These are phyloP conservation scores for Microdochium bolleyi DNA, from an alignment of 2,329 filamentous ascomycete species.

Conservation along the genomic window DNA sequence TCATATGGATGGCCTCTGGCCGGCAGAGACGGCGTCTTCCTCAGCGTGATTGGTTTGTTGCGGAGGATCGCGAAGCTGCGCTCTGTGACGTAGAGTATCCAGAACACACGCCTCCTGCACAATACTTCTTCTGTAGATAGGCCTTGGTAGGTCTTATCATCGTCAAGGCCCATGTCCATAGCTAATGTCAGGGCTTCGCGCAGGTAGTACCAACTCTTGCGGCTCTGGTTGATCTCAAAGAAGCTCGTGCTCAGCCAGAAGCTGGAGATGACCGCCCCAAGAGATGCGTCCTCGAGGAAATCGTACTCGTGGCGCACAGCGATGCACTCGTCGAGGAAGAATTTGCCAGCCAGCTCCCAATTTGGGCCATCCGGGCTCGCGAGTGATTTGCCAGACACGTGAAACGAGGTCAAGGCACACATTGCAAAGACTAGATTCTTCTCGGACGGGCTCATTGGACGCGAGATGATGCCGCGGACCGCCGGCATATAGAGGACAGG, in stretches of 20 bases:
- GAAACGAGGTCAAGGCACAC: slow-evolving; percentile 45
- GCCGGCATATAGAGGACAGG: slow-evolving; percentile 51
- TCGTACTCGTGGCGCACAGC: slow-evolving; percentile 47
- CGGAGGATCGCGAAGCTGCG: slow-evolving; percentile 55
- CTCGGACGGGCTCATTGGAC: slow-evolving; percentile 26
- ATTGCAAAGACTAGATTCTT: slow-evolving; percentile 46
- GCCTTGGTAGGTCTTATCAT: slow-evolving; percentile 45
- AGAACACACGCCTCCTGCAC: slow-evolving; percentile 49
- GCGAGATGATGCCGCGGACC: slow-evolving; percentile 39
- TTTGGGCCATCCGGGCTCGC: slow-evolving; percentile 26
- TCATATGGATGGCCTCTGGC: slow-evolving; percentile 45
- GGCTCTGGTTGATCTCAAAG: slow-evolving; percentile 53
- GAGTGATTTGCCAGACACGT: slow-evolving; percentile 36
- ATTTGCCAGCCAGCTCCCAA: slow-evolving; percentile 42
- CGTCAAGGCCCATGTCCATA: slow-evolving; percentile 49
- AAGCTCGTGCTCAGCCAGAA: slow-evolving; percentile 55
- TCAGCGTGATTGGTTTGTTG: slow-evolving; percentile 54
- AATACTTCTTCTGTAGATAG: slow-evolving; percentile 41
- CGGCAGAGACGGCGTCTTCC: slow-evolving; percentile 48
- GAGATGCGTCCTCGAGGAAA: slow-evolving; percentile 46
- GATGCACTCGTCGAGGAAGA: slow-evolving; percentile 50
- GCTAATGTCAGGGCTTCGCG: slow-evolving; percentile 53
- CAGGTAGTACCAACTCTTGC: slow-evolving; percentile 55
- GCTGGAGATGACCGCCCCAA: slow-evolving; percentile 51
- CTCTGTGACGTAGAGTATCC: slow-evolving; percentile 56